Base-by-base conservation (phyloP, 768 basidiomycete genomes). In the Dacryopinax spathularia region DNA sequence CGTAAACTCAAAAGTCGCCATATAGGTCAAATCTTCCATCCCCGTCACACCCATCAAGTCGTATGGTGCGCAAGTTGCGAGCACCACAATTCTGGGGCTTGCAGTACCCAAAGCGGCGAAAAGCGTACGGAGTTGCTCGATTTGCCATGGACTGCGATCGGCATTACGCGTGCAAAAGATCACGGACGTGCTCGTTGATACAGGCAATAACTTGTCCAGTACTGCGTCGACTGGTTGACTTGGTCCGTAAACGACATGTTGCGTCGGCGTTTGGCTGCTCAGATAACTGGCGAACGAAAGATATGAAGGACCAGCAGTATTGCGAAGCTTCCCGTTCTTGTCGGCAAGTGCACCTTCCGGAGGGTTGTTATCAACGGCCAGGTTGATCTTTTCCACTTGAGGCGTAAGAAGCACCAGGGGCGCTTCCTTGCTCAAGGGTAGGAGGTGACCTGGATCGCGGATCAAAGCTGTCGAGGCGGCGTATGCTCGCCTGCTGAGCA, bases 31-130 rank as follows among this genome's bases (percentile, higher is more conserved):
- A 35, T 61, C 44, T 5, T 34, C 43, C 25, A 61, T 60, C 20
- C 56, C 66, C 1, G 41, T 48, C 29, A 61, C 48, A 9, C 69
- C 72, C 15, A 77, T 72, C 12, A 84, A 63, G 65, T 87, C 85
- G 67, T 87, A 88, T 31, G 86, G 86, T n/a, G 79, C 81, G 68
- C 85, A 85, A 35, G 82, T 85, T 20, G 82, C 78, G 0, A 87
- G 65, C 15, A 86, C 70, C 0, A 84, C 75, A 34, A 84, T 71
- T 18, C 74, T 73, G 18, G 73, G 68, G 0, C 33, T 62, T 18
- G 41, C 1, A 5, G n/a, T 31, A 20, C 64, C 72, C 43, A 69
- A 65, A 62, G 67, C 22, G 34, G 59, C 65, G 20, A 73, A 43
- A 37, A 78, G 66, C 34, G 67, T 65, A 56, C 65, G 69, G 62